Percentiles rank a stretch among this genome's conserved stretches.
phyloP scores from a whole-genome alignment of 2,329 filamentous ascomycete species.

The Diaporthe citriasiana region DNA sequence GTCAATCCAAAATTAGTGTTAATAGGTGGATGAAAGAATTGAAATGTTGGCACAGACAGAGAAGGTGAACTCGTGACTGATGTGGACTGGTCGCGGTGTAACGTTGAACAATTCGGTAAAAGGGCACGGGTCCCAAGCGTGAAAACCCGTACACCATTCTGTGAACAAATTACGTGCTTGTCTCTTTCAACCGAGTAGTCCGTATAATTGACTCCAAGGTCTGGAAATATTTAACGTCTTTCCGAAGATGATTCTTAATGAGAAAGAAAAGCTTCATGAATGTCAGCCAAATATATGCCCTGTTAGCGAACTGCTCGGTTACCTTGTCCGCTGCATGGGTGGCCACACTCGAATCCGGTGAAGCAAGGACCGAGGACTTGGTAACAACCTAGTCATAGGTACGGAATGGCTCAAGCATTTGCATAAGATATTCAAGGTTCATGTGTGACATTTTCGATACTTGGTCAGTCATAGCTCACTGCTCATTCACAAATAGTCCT shows the following conservation, averaged over 20 bases:
- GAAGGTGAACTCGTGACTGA: not conserved
- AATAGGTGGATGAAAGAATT: not conserved
- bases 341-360: not conserved
- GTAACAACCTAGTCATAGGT: not conserved
- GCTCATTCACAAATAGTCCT: slow-evolving; percentile 75
- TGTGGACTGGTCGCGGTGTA: not conserved
- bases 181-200: not conserved
- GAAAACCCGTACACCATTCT: slow-evolving; percentile 26
- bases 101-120: not conserved
- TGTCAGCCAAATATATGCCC: not conserved
- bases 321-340: not conserved
- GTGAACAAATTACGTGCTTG: not conserved
- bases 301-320: not conserved
- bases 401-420: not conserved
- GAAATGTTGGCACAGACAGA: not conserved
- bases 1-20: not conserved
- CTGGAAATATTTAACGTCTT: not conserved
- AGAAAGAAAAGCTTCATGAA: no score
- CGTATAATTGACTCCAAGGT: not conserved
- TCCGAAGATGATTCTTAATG: not conserved
- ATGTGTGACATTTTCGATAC: not conserved
- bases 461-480: slow-evolving; percentile 45
- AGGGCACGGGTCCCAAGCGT: not conserved
- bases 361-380: not conserved
- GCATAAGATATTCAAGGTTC: not conserved